These are phyloP conservation scores for Yamadazyma phyllophila DNA, from an alignment of 805 yeast species.

Conservation along the genomic window DNA sequence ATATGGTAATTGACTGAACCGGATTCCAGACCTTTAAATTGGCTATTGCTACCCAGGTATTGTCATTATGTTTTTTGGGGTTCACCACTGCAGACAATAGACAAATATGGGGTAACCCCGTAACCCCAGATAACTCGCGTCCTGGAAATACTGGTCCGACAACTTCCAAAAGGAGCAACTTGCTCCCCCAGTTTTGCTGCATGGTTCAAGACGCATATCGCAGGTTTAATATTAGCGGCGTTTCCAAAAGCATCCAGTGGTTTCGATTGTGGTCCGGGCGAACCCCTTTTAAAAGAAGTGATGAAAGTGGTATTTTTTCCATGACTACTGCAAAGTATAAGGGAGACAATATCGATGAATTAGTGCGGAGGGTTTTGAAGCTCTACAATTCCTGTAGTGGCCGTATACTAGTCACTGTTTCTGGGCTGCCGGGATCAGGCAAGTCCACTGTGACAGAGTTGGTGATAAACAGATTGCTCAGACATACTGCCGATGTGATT, in stretches of 20 bases:
- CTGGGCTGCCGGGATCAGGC: constrained; percentile 87
- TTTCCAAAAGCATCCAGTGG: neutral
- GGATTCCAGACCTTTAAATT: no score
- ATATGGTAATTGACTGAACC: no score
- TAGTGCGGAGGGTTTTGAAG: constrained; percentile 5
- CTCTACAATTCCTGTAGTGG: neutral
- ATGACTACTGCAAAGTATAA: constrained; percentile 8
- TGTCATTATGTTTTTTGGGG: neutral
- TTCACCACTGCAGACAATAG: neutral
- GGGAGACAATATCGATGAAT: constrained; percentile 2
- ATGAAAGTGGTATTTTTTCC: neutral
- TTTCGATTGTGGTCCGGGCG: neutral
- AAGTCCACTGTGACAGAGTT: constrained; percentile 63
- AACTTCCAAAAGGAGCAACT: constrained; percentile 2
- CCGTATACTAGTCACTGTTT: constrained; percentile 45
- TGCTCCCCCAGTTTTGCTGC: neutral
- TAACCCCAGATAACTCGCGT: neutral
- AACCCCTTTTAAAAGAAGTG: no score
- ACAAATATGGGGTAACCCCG: constrained; percentile 1
- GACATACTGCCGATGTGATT: constrained; percentile 14
- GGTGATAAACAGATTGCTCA: constrained; percentile 32
- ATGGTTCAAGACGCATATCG: no score
- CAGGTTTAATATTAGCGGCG: no score
- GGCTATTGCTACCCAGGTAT: neutral
- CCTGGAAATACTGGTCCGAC: neutral